Evolutionary conservation across 1,139 yeast genomes (phyloP), one percentile per base, ranked within the genome.

Genomic region (Protomyces macrosporus): DNA sequence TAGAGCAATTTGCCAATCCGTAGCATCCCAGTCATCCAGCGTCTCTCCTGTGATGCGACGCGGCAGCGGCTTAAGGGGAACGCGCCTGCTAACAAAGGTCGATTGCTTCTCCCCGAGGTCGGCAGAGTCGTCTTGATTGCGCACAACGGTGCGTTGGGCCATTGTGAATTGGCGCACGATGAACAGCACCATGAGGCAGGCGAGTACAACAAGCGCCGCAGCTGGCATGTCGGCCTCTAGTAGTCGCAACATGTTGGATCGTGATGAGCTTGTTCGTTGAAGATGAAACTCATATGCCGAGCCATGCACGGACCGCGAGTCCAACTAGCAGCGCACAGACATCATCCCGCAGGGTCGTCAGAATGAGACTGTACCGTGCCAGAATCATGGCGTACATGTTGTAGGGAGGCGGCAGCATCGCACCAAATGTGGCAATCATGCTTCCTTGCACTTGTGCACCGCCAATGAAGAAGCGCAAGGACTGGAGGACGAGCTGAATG

Each of bases 401-500:
- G 60, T 68, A 68, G 3, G 70, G 70, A 14, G 69, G 64, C 6
- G 70, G 70, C 23, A 68, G 42, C 37, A 59, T 65, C 4, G 48
- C 60, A 7, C 68, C 67, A 37, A 68, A 40, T 37, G 67, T 65
- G 5, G 69, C 57, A 51, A 68, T 67, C 66, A 55, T 70, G 69
- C 64, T 56, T 70, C 66, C 68, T 67, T 65, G 73, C 70, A 60
- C 67, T 67, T 60, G 67, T 72, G 64, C 69, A 68, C 68, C 67
- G 23, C 23, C 23, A 2, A 23, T 39, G 42, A n/a, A 42, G 48
- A 14, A 16, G 23, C 32, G 48, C 16, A 42, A 30, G 10, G 23
- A 14, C 6, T 42, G 30, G 10, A 76, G 68, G 6, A 69, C 66
- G 14, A 73, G 66, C 66, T 77, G 74, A 9, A 70, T 64, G 5